Conservation (phyloP, 2,329 filamentous ascomycete genomes). For the Alternaria brassicae region DNA sequence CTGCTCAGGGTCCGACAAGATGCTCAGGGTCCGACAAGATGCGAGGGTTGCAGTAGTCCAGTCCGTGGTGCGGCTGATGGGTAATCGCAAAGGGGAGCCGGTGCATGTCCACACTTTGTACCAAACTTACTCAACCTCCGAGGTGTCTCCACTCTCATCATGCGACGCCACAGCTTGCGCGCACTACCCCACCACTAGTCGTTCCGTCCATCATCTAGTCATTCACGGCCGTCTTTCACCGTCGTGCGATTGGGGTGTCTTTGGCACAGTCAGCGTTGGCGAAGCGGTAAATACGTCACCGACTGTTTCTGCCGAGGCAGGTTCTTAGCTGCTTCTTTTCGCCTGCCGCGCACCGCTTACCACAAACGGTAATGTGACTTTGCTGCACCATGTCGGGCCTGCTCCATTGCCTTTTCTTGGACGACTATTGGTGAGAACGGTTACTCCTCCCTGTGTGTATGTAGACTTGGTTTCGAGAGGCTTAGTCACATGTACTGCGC, state of each 20-base stretch:
- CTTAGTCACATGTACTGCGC: neutral
- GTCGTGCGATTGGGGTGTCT: neutral
- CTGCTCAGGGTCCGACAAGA: too few relatives aligned
- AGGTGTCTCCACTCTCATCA: slow-evolving; percentile 1
- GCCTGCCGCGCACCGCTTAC: slow-evolving; percentile 1
- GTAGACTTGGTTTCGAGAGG: neutral
- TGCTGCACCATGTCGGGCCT: neutral
- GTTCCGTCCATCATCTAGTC: neutral
- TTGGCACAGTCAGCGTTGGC: neutral
- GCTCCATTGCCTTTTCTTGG: neutral
- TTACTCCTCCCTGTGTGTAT: neutral
- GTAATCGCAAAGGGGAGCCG: slow-evolving; percentile 4
- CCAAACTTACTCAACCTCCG: neutral
- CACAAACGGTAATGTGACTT: slow-evolving; percentile 1
- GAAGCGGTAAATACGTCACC: slow-evolving; percentile 4
- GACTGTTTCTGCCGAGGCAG: slow-evolving; percentile 9
- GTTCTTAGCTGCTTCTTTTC: neutral
- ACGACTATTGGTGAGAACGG: neutral
- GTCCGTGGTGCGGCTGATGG: neutral
- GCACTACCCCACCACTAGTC: neutral
- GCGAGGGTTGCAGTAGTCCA: neutral
- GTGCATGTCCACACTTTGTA: slow-evolving; percentile 6
- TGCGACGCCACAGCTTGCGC: slow-evolving; percentile 4
- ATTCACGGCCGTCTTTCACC: neutral
- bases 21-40: neutral